Evolutionary conservation across 345 rosid genomes (phyloP).

Genomic region (Gossypium longicalyx): DNA sequence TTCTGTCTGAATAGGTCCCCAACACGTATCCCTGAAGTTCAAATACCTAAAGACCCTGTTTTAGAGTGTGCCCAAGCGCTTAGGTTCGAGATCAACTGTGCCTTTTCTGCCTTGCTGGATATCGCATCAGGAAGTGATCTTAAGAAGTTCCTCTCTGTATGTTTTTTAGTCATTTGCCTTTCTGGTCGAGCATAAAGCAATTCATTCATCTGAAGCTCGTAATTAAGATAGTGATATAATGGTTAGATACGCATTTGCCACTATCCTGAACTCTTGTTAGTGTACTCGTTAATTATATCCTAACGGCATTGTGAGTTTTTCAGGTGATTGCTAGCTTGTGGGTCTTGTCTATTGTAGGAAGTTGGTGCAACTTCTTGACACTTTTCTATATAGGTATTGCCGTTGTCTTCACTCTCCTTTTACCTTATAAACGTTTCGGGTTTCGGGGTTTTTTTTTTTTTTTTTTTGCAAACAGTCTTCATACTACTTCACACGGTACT

Average conservation of each 20-base stretch:
- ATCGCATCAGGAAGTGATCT: constrained; percentile 87
- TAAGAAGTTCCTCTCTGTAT: constrained; percentile 76
- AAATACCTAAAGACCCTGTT: constrained; percentile 57
- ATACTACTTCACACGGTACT: constrained; percentile 72
- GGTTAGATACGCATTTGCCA: neutral
- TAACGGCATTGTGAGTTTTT: constrained; percentile 14
- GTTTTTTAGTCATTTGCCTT: constrained; percentile 22
- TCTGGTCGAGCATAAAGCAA: neutral
- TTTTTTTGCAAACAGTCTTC: constrained; percentile 45
- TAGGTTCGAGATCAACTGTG: constrained; percentile 61
- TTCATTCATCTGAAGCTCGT: neutral
- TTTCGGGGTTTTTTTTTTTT: neutral
- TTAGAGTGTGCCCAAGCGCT: constrained; percentile 60
- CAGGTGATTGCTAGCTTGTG: constrained; percentile 73
- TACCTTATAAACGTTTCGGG: neutral
- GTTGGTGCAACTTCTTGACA: constrained; percentile 74
- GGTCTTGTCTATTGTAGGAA: constrained; percentile 68
- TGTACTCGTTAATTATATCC: neutral
- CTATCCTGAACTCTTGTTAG: neutral
- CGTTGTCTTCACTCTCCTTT: neutral
- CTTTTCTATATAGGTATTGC: constrained; percentile 72
- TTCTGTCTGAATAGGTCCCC: constrained; percentile 38
- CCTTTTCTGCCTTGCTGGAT: constrained; percentile 45
- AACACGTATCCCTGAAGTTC: constrained; percentile 63
- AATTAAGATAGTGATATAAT: neutral